Percentiles rank a stretch among this genome's conserved stretches.
Conservation (phyloP, 73 alveolate species). For the Halteria grandinella region DNA sequence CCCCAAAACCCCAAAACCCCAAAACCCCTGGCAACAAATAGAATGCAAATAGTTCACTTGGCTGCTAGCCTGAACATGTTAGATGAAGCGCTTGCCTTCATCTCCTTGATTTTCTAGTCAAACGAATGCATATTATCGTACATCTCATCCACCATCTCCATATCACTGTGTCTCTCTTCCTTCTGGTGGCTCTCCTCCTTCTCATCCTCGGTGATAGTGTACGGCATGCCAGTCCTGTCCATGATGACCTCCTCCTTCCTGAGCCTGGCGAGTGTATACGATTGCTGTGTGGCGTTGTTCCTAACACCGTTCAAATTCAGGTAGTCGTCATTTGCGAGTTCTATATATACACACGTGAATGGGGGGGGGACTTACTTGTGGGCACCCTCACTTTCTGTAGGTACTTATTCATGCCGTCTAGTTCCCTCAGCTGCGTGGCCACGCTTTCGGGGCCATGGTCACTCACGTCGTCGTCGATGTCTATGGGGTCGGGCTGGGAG, state of each 20-base stretch:
- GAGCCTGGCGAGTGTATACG: conserved; percentile 22
- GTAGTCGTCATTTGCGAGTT: conserved; percentile 33
- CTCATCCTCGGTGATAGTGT: background rate
- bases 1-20: too few species aligned
- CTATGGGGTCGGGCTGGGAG: background rate
- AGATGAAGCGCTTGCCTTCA: too few species aligned
- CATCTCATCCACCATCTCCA: conserved; percentile 50
- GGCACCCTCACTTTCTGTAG: conserved; percentile 37
- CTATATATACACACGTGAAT: background rate
- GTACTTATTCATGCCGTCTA: conserved; percentile 44
- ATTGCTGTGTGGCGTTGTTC: conserved; percentile 8
- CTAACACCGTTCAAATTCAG: conserved; percentile 29
- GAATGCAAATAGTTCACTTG: too few species aligned
- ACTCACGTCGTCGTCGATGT: conserved; percentile 20
- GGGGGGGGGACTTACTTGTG: conserved; percentile 1
- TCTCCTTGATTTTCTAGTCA: conserved; percentile 38
- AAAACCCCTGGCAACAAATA: too few species aligned
- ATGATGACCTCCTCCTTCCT: conserved; percentile 30
- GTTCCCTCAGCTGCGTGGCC: conserved; percentile 23
- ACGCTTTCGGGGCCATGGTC: conserved; percentile 43
- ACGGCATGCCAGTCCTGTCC: background rate
- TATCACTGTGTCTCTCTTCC: background rate
- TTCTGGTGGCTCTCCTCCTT: background rate
- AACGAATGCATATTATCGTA: conserved; percentile 42
- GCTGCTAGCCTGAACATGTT: too few species aligned